These are phyloP conservation scores for Pythium periplocum DNA, from an alignment of 352 stramenopile genomes.

Conservation along the genomic window DNA sequence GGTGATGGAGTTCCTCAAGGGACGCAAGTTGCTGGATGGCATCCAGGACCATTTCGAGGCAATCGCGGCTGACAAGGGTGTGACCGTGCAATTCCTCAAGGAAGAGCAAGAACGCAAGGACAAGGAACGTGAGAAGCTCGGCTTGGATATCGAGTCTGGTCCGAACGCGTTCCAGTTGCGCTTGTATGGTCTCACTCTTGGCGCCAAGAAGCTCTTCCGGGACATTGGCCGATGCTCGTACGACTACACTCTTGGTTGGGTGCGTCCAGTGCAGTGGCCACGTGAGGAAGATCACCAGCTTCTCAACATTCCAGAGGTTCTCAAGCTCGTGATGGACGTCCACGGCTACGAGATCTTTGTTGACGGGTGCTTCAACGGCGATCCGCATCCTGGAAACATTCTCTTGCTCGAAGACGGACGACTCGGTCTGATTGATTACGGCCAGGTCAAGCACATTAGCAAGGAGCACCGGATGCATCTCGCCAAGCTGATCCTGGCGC, in stretches of 20 bases:
- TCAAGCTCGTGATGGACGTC: constrained; percentile 86
- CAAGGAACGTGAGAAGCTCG: constrained; percentile 46
- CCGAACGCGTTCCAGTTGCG: constrained; percentile 52
- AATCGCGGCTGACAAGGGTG: constrained; percentile 81
- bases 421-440: constrained; percentile 90
- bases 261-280: constrained; percentile 45
- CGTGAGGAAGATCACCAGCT: constrained; percentile 42
- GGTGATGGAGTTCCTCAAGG: constrained; percentile 93
- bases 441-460: constrained; percentile 86
- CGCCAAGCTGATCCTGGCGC: constrained; percentile 79
- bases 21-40: constrained; percentile 78
- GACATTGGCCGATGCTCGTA: constrained; percentile 46
- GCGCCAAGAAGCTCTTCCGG: constrained; percentile 30
- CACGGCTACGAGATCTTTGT: constrained; percentile 92
- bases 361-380: constrained; percentile 90
- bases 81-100: constrained; percentile 83
- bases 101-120: constrained; percentile 70
- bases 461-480: constrained; percentile 60
- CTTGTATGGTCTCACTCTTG: constrained; percentile 44
- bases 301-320: constrained; percentile 76
- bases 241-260: constrained; percentile 84
- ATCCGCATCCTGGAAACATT: constrained; percentile 90
- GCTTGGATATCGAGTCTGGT: constrained; percentile 71
- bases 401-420: constrained; percentile 86
- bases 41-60: constrained; percentile 89